Evolutionary conservation across 768 basidiomycete genomes (phyloP).

Genomic region (Rhodosporidiobolus odoratus): DNA sequence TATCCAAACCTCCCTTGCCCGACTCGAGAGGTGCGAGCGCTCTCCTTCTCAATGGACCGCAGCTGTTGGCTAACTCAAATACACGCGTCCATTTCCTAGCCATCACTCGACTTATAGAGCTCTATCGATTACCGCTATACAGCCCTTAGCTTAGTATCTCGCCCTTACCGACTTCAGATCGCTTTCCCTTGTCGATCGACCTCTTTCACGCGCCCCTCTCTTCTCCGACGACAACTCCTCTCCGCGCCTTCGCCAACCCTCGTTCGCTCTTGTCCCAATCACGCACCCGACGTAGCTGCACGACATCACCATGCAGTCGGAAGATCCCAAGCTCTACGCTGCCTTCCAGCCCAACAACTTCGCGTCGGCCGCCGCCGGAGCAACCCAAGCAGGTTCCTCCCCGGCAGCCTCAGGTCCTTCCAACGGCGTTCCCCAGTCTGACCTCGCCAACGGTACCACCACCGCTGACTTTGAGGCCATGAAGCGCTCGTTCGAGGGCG

Average conservation of each 20-base stretch:
- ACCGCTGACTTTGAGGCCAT: conserved; percentile 32
- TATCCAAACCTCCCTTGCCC: too few species aligned
- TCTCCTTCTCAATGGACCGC: too few species aligned
- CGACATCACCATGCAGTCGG: background rate
- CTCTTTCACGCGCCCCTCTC: background rate
- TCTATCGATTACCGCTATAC: too few species aligned
- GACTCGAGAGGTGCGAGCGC: too few species aligned
- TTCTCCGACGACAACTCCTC: background rate
- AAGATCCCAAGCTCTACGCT: conserved; percentile 1
- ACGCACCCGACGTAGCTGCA: background rate
- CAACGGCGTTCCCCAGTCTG: background rate
- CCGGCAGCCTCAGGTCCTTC: background rate
- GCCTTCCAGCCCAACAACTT: background rate
- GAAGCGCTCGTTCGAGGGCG: conserved; percentile 33
- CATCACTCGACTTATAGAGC: too few species aligned
- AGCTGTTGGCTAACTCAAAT: too few species aligned
- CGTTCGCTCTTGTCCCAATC: background rate
- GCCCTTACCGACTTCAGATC: too few species aligned
- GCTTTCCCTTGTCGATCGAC: too few species aligned
- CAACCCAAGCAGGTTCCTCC: background rate
- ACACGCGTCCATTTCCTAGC: too few species aligned
- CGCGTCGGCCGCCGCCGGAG: background rate
- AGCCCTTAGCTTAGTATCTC: too few species aligned
- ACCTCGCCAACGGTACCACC: conserved; percentile 1
- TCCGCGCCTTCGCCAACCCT: background rate